Evolutionary conservation across 768 basidiomycete species (phyloP), one percentile per base, ranked within the genome.

Genomic region (Phaeotremella fagi): DNA sequence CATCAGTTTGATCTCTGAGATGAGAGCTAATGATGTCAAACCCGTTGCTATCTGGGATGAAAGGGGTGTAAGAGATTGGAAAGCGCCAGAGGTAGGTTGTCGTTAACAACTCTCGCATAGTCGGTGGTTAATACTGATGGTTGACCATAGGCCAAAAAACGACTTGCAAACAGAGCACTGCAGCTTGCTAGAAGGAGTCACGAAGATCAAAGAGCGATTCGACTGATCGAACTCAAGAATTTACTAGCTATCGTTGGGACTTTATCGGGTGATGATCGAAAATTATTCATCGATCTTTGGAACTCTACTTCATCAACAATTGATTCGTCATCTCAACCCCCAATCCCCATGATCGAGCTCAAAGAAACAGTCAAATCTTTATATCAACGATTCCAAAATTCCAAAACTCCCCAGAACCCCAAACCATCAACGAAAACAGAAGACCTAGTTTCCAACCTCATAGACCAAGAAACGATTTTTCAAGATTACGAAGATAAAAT

Each of bases 1-100:
- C n/a, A 4, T n/a, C 29, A 71, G 72, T 26, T 44, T 74, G 35
- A 70, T 74, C 35, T 52, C 38, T 1, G 46, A 48, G 2, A 69
- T 74, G 68, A 41, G 67, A 16, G 55, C 56, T 4, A 44, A 55
- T 44, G 57, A 55, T n/a, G 60, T 74, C 3, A 56, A 64, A 37
- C 73, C 73, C 0, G 59, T 74, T 11, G 66, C 65, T 3, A 57
- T 74, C 0, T 74, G 65, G 63, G 73, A 74, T 53, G 54, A 68
- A 42, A 52, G 63, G 33, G 73, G 73, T 0, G 31, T 47, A 4
- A 50, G 73, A 48, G 60, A 54, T 29, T 74, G 73, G 73, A 74
- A 74, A 52, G 63, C 59, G 7, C 50, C 58, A n/a, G 73, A 72
- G 50, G 69, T 69, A 36, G 28, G 54, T 38, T 44, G 20, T 15